phyloP scores from a whole-genome alignment of 1,284 basidiomycete species.

The Thelephora terrestris region DNA sequence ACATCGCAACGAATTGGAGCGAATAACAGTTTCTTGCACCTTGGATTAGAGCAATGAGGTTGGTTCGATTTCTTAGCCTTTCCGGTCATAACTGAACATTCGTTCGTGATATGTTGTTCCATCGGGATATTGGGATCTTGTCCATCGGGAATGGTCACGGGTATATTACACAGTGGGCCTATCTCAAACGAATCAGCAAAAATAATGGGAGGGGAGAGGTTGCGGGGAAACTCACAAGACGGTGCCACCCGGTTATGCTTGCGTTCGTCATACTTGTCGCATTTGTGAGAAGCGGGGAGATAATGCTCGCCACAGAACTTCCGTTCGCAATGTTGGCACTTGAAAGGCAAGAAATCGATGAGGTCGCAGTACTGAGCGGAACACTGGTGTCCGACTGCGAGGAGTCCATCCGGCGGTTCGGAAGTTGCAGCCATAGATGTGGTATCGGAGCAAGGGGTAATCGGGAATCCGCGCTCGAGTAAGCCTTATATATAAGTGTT shows the following conservation, averaged over 20 bases:
- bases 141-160: slow-evolving; percentile 58
- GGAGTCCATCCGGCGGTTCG: slow-evolving; percentile 21
- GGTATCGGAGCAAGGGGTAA: not conserved
- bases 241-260: slow-evolving; percentile 66
- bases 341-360: slow-evolving; percentile 76
- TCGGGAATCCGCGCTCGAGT: not conserved
- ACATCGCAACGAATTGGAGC: slow-evolving; percentile 65
- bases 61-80: slow-evolving; percentile 38
- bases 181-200: not conserved
- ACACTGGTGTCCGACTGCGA: slow-evolving; percentile 64
- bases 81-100: slow-evolving; percentile 61
- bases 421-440: not conserved
- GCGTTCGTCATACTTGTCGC: slow-evolving; percentile 57
- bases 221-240: slow-evolving; percentile 40
- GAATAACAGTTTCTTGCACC: slow-evolving; percentile 64
- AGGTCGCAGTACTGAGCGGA: slow-evolving; percentile 50
- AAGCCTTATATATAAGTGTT: too few relatives aligned
- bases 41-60: slow-evolving; percentile 48
- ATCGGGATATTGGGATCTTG: slow-evolving; percentile 71
- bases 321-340: slow-evolving; percentile 60
- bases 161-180: slow-evolving; percentile 66
- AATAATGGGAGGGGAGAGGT: not conserved
- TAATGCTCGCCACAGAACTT: slow-evolving; percentile 71
- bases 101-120: slow-evolving; percentile 55
- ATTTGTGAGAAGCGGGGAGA: slow-evolving; percentile 51